Evolutionary conservation across 441 rosid species (phyloP).

Genomic region (Gossypium trilobum): DNA sequence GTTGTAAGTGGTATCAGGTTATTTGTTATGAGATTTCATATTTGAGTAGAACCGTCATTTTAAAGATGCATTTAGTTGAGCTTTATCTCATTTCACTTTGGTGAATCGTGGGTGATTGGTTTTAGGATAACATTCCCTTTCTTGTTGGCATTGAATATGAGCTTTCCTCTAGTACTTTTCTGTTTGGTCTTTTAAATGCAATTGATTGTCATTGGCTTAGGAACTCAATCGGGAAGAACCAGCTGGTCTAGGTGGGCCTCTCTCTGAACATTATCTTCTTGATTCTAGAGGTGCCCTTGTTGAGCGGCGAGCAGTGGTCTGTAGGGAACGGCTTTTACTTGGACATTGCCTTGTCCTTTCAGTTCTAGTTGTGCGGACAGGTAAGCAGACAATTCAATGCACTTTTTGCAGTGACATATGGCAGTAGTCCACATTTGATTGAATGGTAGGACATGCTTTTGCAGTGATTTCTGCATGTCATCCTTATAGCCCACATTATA

Average conservation of each 20-base stretch:
- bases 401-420: background rate
- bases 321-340: conserved; percentile 70
- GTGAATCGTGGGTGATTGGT: background rate
- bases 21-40: background rate
- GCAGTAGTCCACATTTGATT: background rate
- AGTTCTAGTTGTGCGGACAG: conserved; percentile 61
- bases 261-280: conserved; percentile 58
- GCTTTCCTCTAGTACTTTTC: background rate
- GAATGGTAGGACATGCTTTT: background rate
- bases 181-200: background rate
- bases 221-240: conserved; percentile 93
- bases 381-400: conserved; percentile 36
- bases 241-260: conserved; percentile 84
- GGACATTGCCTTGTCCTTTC: conserved; percentile 94
- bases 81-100: background rate
- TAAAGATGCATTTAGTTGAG: background rate
- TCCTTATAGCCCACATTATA: background rate
- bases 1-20: background rate
- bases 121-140: background rate
- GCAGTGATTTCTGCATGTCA: background rate
- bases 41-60: background rate
- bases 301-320: conserved; percentile 78
- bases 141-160: background rate
- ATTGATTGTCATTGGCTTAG: conserved; percentile 31
- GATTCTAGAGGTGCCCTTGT: conserved; percentile 91